Base-by-base conservation (phyloP, 2,329 filamentous ascomycete genomes). In the Colletotrichum horii region DNA sequence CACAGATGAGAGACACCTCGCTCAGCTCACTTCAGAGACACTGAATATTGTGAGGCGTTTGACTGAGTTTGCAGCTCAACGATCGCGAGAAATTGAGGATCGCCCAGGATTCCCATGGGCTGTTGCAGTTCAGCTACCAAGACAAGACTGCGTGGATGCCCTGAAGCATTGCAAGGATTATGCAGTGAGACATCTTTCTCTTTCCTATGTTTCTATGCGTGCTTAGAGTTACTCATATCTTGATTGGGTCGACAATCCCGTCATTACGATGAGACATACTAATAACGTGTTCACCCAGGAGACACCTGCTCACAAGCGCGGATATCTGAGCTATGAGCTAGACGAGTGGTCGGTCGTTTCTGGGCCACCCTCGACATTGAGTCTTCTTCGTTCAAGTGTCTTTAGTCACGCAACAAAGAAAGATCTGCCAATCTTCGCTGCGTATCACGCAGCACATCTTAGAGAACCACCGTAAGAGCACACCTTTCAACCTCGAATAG, bases 271-370 rank as follows among this genome's bases (percentile, higher is more conserved):
- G 38, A 8, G 36, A 43, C 4, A 9, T 15, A 36, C 4, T 36
- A 8, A 5, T 11, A 28, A 32, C 34, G 11, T 15, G 3, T 65
- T 11, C 19, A 6, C 4, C 43, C 11, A 48, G 43, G 43, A 48
- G 43, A 22, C 19, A 24, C 34, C 62, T 30, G 22, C 1, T 65
- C 9, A 65, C 1, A 65, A 65, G 62, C 32, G 32, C 8, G 62
- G n/a, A 3, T 65, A 65, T 43, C n/a, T 65, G 32, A 65, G 62
- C 32, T 65, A 24, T n/a, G 30, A 65, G 32, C 15, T 38, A 22
- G 62, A 65, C 28, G 62, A 65, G 12, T 65, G 62, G 62, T 65
- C 62, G 8, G 62, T 43, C n/a, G 24, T 65, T 26, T 65, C 62
- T 4, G 62, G 62, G 16, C 62, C 62, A 43, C 62, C 34, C 22